These are phyloP conservation scores for Yarrowia divulgata DNA, from an alignment of 805 yeast genomes.

Conservation along the genomic window DNA sequence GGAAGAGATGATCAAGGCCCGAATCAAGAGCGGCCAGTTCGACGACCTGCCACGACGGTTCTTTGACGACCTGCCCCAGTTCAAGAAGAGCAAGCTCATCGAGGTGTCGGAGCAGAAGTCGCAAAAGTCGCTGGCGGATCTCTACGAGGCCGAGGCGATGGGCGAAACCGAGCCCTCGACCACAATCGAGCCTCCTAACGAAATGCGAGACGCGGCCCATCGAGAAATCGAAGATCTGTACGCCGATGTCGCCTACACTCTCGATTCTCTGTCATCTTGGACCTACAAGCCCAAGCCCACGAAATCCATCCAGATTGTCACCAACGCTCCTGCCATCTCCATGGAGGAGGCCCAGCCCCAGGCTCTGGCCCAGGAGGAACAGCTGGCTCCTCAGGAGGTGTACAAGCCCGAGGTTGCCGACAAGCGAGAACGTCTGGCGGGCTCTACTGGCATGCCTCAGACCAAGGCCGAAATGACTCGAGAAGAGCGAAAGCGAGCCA, in stretches of 20 bases:
- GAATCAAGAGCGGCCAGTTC: slow-evolving; percentile 76
- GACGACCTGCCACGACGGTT: slow-evolving; percentile 80
- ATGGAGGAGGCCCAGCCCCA: slow-evolving; percentile 98
- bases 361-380: slow-evolving; percentile 71
- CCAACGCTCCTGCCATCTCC: slow-evolving; percentile 77
- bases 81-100: slow-evolving; percentile 57
- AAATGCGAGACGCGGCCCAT: slow-evolving; percentile 74
- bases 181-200: slow-evolving; percentile 59
- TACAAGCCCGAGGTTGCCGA: slow-evolving; percentile 56
- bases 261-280: slow-evolving; percentile 92
- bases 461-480: slow-evolving; percentile 81
- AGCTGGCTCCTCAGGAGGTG: slow-evolving; percentile 95
- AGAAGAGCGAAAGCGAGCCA: slow-evolving; percentile 84
- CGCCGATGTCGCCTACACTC: slow-evolving; percentile 66
- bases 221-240: slow-evolving; percentile 76
- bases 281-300: slow-evolving; percentile 92
- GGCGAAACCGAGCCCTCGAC: slow-evolving; percentile 53
- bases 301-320: slow-evolving; percentile 78
- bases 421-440: slow-evolving; percentile 66
- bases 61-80: slow-evolving; percentile 66
- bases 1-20: slow-evolving; percentile 86
- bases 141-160: slow-evolving; percentile 83
- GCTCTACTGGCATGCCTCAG: slow-evolving; percentile 77
- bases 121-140: slow-evolving; percentile 84
- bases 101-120: slow-evolving; percentile 87